These are phyloP conservation scores for Didymella pomorum DNA, from an alignment of 2,329 filamentous ascomycete genomes.

Conservation along the genomic window DNA sequence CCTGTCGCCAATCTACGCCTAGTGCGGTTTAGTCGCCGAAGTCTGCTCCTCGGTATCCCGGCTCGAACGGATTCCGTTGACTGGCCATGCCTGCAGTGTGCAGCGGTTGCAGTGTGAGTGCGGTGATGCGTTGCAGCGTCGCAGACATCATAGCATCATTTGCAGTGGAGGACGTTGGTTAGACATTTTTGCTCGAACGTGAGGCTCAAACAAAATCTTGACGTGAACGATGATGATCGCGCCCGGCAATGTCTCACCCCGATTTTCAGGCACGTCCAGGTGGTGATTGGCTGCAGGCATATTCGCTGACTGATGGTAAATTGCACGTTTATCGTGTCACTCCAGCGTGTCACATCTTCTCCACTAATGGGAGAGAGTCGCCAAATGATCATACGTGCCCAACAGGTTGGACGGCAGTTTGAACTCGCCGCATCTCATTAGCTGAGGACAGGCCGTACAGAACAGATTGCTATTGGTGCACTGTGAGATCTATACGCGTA, in stretches of 20 bases:
- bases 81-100: conserved; percentile 8
- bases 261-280: conserved; percentile 14
- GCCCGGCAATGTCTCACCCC: conserved; percentile 3
- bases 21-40: conserved; percentile 20
- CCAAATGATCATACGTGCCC: conserved; percentile 14
- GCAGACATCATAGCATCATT: not conserved
- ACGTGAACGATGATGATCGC: conserved; percentile 10
- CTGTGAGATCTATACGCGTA: not conserved
- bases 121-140: not conserved
- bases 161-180: not conserved
- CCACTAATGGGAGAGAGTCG: conserved; percentile 13
- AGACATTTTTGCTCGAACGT: not conserved
- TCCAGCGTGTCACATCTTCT: conserved; percentile 16
- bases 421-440: not conserved
- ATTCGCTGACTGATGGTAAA: conserved; percentile 19
- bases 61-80: not conserved
- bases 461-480: conserved; percentile 5
- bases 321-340: conserved; percentile 19
- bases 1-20: conserved; percentile 11
- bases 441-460: conserved; percentile 2
- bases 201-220: conserved; percentile 7
- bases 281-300: conserved; percentile 21
- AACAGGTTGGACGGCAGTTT: not conserved
- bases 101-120: not conserved
- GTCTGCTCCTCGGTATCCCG: conserved; percentile 3